Base-by-base conservation (phyloP, 306 rosid genomes). In the Medicago ruthenica region DNA sequence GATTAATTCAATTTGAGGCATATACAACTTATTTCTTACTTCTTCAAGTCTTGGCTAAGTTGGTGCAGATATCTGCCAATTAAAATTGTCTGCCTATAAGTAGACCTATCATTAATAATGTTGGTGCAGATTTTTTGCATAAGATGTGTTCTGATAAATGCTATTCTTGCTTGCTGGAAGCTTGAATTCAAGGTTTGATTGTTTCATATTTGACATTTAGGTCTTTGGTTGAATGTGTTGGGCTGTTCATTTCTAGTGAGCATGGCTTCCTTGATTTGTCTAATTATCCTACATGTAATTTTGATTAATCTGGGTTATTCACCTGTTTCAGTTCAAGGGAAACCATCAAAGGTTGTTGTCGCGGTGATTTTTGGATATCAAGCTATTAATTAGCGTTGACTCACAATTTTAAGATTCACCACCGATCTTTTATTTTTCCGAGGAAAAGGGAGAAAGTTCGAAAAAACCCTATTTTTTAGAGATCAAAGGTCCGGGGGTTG, bases 191-290 rank as follows among this genome's bases (percentile, higher is more conserved):
- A 39, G 13, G 22, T 27, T 78, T 74, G 45, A 63, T 41, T 31
- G 37, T 27, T 79, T 67, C 17, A 45, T 18, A 16, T 76, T 60
- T 74, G 17, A 44, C 13, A n/a, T 34, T 17, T 62, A 94, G 98
- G 93, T 18, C 98, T 94, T 50, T 94, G 97, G 98, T 21, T 88
- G 70, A 85, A 78, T 81, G 96, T 97, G 4, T 34, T 94, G 89
- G 97, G 97, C 42, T 94, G 98, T 88, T 94, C 98, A 4, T 80
- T 94, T 85, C 88, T 94, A 80, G 97, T 94, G 79, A 94, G 98
- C 90, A 88, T 90, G 96, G 98, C 97, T 83, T 92, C 98, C 64
- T 95, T 94, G 69, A 80, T 86, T 63, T 94, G 98, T 89, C 82
- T 94, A 76, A 85, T 89, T 86, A 70, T 78, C 80, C 80, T 94